phyloP scores from a whole-genome alignment of 345 rosid species.

The Populus tremula region DNA sequence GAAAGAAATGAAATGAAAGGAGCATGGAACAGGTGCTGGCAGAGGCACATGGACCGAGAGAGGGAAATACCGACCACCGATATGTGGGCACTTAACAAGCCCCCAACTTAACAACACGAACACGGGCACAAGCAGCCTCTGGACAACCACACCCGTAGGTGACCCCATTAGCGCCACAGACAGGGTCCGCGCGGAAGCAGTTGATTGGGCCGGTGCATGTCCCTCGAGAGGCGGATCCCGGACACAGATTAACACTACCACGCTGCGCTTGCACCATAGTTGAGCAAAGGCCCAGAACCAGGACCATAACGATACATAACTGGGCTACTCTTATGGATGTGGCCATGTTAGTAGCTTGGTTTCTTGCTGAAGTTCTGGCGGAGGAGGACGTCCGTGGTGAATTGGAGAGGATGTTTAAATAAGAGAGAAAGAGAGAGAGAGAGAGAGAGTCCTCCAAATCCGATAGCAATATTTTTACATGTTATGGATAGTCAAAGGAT shows the following conservation, averaged over 20 bases:
- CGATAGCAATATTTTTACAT: too few species aligned
- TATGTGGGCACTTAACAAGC: neutral
- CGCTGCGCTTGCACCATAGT: neutral
- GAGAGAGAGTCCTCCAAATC: too few species aligned
- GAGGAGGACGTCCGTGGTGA: neutral
- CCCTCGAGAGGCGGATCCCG: neutral
- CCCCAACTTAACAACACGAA: constrained; percentile 15
- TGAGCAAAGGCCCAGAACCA: neutral
- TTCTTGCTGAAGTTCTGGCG: too few species aligned
- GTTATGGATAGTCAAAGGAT: too few species aligned
- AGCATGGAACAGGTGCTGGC: too few species aligned
- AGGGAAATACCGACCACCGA: too few species aligned
- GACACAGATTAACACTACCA: constrained; percentile 3
- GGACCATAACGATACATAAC: neutral
- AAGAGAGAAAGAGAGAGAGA: too few species aligned
- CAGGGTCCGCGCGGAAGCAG: constrained; percentile 22
- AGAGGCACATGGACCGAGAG: too few species aligned
- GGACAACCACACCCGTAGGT: constrained; percentile 32
- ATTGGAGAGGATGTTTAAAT: neutral
- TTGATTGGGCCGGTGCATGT: constrained; percentile 3
- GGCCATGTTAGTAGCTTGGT: neutral
- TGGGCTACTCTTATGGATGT: neutral
- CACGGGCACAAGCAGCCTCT: constrained; percentile 26
- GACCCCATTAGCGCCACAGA: constrained; percentile 25
- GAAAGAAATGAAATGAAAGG: too few species aligned